Conservation (phyloP, 441 rosid genomes). For the Omphalea diandra region DNA sequence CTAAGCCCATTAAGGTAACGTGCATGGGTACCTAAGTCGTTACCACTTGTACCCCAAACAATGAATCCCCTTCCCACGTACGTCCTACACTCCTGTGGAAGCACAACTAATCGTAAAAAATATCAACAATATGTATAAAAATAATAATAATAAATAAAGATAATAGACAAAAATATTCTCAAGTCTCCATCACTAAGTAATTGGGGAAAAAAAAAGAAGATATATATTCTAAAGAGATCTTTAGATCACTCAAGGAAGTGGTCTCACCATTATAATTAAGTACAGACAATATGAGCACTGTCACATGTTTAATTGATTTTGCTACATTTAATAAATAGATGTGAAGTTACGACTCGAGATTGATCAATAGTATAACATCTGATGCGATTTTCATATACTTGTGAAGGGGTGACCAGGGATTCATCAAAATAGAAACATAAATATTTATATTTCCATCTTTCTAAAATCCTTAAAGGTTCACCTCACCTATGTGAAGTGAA, state of each 20-base stretch:
- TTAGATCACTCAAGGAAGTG: background rate
- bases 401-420: background rate
- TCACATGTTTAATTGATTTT: background rate
- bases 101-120: background rate
- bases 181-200: background rate
- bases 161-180: background rate
- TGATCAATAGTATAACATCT: background rate
- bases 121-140: background rate
- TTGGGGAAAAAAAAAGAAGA: background rate
- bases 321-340: background rate
- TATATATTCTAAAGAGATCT: background rate
- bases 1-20: no score
- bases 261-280: background rate
- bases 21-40: no score
- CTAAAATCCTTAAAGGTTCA: no score
- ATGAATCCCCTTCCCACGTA: no score
- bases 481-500: no score
- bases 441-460: no score
- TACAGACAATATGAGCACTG: background rate
- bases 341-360: slow-evolving; percentile 21
- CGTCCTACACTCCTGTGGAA: background rate
- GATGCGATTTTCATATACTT: background rate
- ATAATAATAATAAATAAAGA: background rate
- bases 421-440: no score
- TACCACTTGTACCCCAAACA: no score